Percentiles rank a stretch among this genome's conserved stretches.
Evolutionary conservation across 2,329 filamentous ascomycete genomes (phyloP).

Genomic region (Fusarium dimerum): DNA sequence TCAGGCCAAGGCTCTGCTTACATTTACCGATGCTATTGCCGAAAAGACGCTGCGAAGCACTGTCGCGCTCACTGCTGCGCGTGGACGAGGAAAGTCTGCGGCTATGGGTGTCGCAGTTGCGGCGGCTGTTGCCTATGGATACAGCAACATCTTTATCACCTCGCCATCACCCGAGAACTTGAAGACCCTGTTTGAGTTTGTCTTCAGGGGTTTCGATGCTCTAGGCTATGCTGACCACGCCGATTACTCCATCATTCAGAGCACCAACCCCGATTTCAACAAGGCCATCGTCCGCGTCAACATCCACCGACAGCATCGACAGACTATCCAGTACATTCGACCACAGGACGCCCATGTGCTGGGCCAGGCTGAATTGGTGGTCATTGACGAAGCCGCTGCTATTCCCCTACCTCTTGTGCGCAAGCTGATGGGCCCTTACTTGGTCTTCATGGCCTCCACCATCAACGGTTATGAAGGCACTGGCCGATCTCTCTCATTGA

Average conservation of each 20-base stretch:
- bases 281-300: constrained; percentile 98
- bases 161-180: constrained; percentile 97
- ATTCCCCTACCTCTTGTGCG: constrained; percentile 90
- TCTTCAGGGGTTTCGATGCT: constrained; percentile 97
- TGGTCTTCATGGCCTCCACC: constrained; percentile 99
- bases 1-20: constrained; percentile 94
- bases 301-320: constrained; percentile 88
- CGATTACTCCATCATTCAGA: constrained; percentile 97
- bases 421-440: constrained; percentile 93
- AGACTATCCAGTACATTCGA: constrained; percentile 98
- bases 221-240: constrained; percentile 92
- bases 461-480: constrained; percentile 99
- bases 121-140: constrained; percentile 91
- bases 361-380: constrained; percentile 90
- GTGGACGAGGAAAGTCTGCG: constrained; percentile 96
- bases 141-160: constrained; percentile 99
- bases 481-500: constrained; percentile 88
- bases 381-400: constrained; percentile 96
- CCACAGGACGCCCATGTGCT: constrained; percentile 94
- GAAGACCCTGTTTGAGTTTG: constrained; percentile 97
- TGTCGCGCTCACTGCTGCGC: constrained; percentile 86
- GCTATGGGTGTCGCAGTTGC: constrained; percentile 93
- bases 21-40: constrained; percentile 92
- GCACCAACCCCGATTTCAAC: constrained; percentile 97
- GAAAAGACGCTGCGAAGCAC: constrained; percentile 96